Base-by-base conservation (phyloP, 176 grass and related monocot species). In the Miscanthus lutarioriparius region DNA sequence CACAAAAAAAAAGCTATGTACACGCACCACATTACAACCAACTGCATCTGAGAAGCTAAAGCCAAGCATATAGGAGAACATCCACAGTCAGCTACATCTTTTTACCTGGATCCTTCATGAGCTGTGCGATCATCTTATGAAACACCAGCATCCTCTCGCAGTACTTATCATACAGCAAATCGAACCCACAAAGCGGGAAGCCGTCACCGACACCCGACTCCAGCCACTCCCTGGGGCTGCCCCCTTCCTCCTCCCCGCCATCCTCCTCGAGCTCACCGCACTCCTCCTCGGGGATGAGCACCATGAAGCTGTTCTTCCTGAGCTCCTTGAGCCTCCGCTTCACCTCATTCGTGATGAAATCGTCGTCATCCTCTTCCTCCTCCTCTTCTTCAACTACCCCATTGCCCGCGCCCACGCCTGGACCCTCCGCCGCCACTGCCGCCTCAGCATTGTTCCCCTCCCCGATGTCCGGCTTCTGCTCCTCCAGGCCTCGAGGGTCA, bases 241-340 rank as follows among this genome's bases (percentile, higher is more conserved):
- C 91, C 58, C 88, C 92, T 69, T 96, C 92, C 8, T 89, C 88
- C 2, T 86, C 94, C 5, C 75, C 88, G 0, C 85, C 92, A 19
- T 88, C 86, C 47, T 88, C 85, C 38, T 92, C 93, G 47, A 87
- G 86, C 72, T 89, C 92, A 0, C 77, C 88, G 7, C 83, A 82
- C 13, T 90, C 88, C 35, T 95, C 93, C 84, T 95, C 93, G 0
- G 96, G 96, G 38, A 99, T 99, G 23, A 94, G 83, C 59, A 99
- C 96, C 96, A 99, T 94, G 91, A 99, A 96, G 40, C 84, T 94
- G 88, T 92, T 94, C 89, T 94, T 96, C 77, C 84, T 90, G 30
- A 92, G 48, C 86, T 99, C 93, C 88, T 96, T 96, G 80, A 99
- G 92, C 89, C 96, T 84, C 41, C 96, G 82, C 84, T 99, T 94